These are phyloP conservation scores for Evernia prunastri DNA, from an alignment of 495 filamentous ascomycete genomes.

Conservation along the genomic window DNA sequence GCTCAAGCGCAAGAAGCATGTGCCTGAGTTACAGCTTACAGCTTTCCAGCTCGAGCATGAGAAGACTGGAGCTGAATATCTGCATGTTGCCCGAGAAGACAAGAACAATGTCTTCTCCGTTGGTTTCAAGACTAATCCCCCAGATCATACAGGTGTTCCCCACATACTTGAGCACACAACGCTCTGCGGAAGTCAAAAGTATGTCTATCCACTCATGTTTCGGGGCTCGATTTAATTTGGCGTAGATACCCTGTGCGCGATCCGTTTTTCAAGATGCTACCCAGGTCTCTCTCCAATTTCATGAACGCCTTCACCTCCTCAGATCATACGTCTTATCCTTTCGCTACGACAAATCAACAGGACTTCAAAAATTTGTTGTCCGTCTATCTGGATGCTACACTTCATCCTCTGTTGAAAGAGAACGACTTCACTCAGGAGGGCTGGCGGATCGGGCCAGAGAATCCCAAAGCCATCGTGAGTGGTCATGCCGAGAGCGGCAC, in stretches of 20 bases:
- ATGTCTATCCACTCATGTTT: slow-evolving; percentile 20
- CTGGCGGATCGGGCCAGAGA: slow-evolving; percentile 90
- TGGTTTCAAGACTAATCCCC: slow-evolving; percentile 97
- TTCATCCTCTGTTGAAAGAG: slow-evolving; percentile 78
- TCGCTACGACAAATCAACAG: slow-evolving; percentile 92
- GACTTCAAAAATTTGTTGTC: slow-evolving; percentile 95
- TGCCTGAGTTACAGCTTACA: slow-evolving; percentile 88
- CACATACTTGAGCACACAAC: slow-evolving; percentile 98
- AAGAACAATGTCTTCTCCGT: slow-evolving; percentile 99
- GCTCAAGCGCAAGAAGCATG: slow-evolving; percentile 75
- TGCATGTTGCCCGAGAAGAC: slow-evolving; percentile 90
- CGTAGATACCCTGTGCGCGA: slow-evolving; percentile 87
- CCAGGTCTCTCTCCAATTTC: slow-evolving; percentile 92
- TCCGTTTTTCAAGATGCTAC: slow-evolving; percentile 99
- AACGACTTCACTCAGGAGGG: slow-evolving; percentile 96
- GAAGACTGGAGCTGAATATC: slow-evolving; percentile 89
- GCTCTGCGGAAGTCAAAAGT: slow-evolving; percentile 95
- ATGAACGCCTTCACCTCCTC: slow-evolving; percentile 98
- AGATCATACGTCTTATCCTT: slow-evolving; percentile 97
- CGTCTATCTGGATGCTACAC: slow-evolving; percentile 91
- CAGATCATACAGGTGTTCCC: slow-evolving; percentile 90
- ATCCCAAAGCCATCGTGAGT: slow-evolving; percentile 53
- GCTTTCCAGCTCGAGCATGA: slow-evolving; percentile 85
- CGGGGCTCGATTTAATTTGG: slow-evolving; percentile 24
- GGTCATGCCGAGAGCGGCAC: slow-evolving; percentile 35